phyloP scores from a whole-genome alignment of 148 eudicot species.

The Agrostemma githago region DNA sequence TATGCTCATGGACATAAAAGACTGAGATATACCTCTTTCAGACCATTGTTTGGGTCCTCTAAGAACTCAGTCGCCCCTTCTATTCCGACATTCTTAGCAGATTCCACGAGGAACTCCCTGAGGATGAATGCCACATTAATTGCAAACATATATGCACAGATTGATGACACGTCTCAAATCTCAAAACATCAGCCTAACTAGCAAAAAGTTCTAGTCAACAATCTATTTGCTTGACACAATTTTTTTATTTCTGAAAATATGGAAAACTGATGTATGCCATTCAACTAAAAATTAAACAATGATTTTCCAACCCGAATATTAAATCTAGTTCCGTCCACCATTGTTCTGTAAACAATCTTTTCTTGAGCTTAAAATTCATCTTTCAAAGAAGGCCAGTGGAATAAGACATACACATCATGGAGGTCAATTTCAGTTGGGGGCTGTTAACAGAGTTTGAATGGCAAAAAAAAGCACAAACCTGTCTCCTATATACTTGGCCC shows the following conservation, averaged over 20 bases:
- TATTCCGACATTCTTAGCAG: conserved; percentile 69
- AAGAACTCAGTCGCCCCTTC: conserved; percentile 92
- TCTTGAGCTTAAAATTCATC: background rate
- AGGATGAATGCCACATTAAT: background rate
- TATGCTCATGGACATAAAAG: background rate
- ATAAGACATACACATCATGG: background rate
- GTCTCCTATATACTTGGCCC: conserved; percentile 82
- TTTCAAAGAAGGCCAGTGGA: background rate
- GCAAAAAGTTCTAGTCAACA: background rate
- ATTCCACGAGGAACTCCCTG: conserved; percentile 82
- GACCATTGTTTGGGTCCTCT: conserved; percentile 66
- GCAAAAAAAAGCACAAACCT: conserved; percentile 35
- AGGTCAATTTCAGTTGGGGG: background rate
- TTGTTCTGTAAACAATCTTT: background rate
- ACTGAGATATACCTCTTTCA: conserved; percentile 54
- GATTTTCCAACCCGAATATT: background rate
- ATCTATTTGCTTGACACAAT: background rate
- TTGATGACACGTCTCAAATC: background rate
- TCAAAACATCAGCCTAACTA: background rate
- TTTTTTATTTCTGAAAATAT: no score
- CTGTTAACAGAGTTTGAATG: background rate
- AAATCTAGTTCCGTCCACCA: background rate
- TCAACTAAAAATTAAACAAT: background rate
- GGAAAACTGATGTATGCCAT: background rate
- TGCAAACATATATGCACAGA: background rate